phyloP scores from a whole-genome alignment of 2,329 filamentous ascomycete genomes.

The Botryosphaeria dothidea region DNA sequence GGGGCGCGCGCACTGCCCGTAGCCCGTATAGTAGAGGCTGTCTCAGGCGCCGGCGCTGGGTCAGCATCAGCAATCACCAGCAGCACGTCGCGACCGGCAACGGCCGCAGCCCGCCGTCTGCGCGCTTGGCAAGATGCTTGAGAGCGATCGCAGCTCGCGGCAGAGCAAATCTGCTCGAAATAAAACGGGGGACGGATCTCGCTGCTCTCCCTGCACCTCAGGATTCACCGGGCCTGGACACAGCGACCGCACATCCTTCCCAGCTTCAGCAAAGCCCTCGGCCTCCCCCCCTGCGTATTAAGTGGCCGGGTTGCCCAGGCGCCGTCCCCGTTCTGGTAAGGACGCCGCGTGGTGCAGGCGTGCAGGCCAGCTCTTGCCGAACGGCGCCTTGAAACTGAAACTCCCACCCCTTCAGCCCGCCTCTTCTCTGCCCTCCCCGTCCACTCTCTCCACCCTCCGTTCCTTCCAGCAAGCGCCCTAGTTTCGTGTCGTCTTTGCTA shows the following conservation, averaged over 20 bases:
- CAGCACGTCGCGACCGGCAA: background rate
- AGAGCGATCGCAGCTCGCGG: constrained; percentile 13
- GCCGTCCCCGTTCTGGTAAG: constrained; percentile 13
- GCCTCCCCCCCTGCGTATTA: constrained; percentile 15
- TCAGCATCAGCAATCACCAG: background rate
- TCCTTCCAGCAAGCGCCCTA: constrained; percentile 10
- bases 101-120: background rate
- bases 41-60: constrained; percentile 5
- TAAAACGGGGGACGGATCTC: constrained; percentile 14
- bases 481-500: background rate
- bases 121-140: constrained; percentile 11
- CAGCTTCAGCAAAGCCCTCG: background rate
- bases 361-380: constrained; percentile 17
- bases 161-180: constrained; percentile 15
- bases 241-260: constrained; percentile 9
- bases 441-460: constrained; percentile 14
- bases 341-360: constrained; percentile 14
- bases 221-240: constrained; percentile 15
- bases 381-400: constrained; percentile 18
- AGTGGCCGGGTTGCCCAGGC: constrained; percentile 9
- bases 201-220: constrained; percentile 12
- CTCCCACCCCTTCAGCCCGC: constrained; percentile 15
- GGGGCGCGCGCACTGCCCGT: constrained; percentile 3
- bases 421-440: constrained; percentile 15
- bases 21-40: background rate